Conservation (phyloP, 441 rosid genomes). For the Eutrema salsugineum region DNA sequence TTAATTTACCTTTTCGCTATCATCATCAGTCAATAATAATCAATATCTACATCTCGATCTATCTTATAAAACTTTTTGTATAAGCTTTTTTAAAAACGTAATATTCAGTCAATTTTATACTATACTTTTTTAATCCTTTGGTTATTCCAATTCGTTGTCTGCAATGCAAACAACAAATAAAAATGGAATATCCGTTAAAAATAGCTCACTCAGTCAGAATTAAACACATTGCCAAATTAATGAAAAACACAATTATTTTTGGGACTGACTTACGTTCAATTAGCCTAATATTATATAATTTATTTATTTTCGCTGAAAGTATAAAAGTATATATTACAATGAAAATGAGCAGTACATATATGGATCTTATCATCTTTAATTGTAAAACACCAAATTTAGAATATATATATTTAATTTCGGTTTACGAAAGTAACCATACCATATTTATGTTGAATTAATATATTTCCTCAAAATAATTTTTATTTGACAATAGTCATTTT, state of each 20-base stretch:
- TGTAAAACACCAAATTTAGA: too few relatives aligned
- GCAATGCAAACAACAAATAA: neutral
- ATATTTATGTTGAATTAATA: neutral
- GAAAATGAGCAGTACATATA: too few relatives aligned
- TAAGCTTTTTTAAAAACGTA: neutral
- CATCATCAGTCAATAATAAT: conserved; percentile 34
- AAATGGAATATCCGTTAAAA: too few relatives aligned
- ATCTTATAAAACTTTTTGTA: neutral
- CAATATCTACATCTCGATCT: conserved; percentile 24
- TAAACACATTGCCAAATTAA: too few relatives aligned
- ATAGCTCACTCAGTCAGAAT: too few relatives aligned
- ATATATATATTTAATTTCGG: too few relatives aligned
- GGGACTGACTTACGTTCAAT: too few relatives aligned
- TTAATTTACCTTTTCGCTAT: conserved; percentile 29
- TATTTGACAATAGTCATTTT: neutral
- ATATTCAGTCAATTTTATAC: neutral
- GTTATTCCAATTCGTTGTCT: neutral
- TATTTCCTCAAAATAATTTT: neutral
- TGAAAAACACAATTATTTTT: too few relatives aligned
- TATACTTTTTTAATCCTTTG: neutral
- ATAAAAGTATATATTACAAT: too few relatives aligned
- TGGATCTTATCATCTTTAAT: too few relatives aligned
- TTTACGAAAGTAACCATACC: neutral
- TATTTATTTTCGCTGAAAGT: too few relatives aligned
- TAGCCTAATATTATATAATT: neutral